A percentile compares a stretch with the other conserved stretches of the same genome.
Evolutionary conservation across 768 basidiomycete genomes (phyloP).

Genomic region (Leccinellum rugosiceps): DNA sequence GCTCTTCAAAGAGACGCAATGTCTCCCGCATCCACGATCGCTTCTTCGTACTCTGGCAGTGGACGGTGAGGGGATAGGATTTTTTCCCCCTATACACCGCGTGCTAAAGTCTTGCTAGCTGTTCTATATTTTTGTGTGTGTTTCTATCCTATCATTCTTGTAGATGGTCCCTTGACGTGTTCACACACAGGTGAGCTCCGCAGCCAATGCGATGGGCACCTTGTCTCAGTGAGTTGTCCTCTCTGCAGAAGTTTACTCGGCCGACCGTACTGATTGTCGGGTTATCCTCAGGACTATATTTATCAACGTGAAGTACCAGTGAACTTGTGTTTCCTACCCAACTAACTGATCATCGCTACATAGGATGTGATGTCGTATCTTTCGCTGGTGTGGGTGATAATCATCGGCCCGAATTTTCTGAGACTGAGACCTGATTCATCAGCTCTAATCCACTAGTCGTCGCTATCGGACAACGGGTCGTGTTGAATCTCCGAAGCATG

Average conservation of each 20-base stretch:
- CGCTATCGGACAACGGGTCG: slow-evolving; percentile 14
- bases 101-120: neutral
- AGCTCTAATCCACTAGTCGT: slow-evolving; percentile 7
- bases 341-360: neutral
- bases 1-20: neutral
- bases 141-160: neutral
- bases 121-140: neutral
- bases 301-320: neutral
- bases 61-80: slow-evolving; percentile 10
- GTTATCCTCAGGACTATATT: neutral
- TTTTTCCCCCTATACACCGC: too few relatives aligned
- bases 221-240: slow-evolving; percentile 4
- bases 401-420: neutral
- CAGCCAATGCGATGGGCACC: neutral
- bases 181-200: neutral
- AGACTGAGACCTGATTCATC: neutral
- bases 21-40: neutral
- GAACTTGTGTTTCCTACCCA: neutral
- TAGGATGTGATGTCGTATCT: slow-evolving; percentile 5
- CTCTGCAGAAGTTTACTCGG: neutral
- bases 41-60: neutral
- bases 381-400: neutral
- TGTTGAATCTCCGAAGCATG: slow-evolving; percentile 14
- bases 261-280: neutral
- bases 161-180: neutral